phyloP scores from a whole-genome alignment of 2,329 filamentous ascomycete species.

The Pseudogymnoascus sp. region DNA sequence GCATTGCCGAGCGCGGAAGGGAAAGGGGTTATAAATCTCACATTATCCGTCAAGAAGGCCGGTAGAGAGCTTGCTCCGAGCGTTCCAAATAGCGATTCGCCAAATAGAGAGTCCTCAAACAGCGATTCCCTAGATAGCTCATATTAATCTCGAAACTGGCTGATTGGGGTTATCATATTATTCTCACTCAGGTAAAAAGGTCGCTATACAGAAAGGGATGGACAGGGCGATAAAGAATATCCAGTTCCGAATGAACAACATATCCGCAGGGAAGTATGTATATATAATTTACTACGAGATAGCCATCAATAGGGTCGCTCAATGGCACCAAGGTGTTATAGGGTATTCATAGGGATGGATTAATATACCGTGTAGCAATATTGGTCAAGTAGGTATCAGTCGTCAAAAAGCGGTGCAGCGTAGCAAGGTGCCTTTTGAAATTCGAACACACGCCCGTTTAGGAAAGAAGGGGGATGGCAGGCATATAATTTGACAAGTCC shows the following conservation, averaged over 20 bases:
- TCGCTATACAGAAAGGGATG: neutral
- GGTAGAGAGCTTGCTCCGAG: slow-evolving; percentile 29
- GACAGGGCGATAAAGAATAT: neutral
- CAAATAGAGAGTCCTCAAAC: slow-evolving; percentile 21
- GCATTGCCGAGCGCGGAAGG: neutral
- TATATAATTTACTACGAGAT: neutral
- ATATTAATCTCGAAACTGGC: neutral
- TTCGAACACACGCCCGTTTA: neutral
- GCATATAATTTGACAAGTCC: neutral
- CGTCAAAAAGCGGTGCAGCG: neutral
- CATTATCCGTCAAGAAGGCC: slow-evolving; percentile 40
- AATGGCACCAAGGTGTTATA: neutral
- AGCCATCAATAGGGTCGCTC: neutral
- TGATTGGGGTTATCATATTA: neutral
- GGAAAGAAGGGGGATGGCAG: neutral
- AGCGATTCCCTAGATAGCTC: slow-evolving; percentile 11
- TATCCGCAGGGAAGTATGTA: neutral
- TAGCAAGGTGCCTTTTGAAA: neutral
- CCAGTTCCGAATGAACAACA: neutral
- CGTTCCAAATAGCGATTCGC: slow-evolving; percentile 27
- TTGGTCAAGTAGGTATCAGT: neutral
- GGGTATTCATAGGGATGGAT: neutral
- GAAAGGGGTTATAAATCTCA: neutral
- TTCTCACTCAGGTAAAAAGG: neutral
- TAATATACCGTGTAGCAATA: neutral